These are phyloP conservation scores for Chaetomiaceae sp. DNA, from an alignment of 2,329 filamentous ascomycete genomes.

Conservation along the genomic window DNA sequence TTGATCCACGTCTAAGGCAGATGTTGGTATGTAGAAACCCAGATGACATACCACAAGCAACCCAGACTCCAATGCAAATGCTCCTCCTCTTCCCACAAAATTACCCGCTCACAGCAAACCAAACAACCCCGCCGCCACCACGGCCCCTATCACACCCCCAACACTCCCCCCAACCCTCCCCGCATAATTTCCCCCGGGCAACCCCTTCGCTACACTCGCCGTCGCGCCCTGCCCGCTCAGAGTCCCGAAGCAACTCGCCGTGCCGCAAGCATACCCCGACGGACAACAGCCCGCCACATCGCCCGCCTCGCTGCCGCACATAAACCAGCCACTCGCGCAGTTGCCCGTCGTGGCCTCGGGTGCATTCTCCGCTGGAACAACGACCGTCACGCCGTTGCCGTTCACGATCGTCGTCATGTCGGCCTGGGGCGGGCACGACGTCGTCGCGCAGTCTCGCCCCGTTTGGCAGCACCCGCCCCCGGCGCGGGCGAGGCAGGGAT, in stretches of 20 bases:
- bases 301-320: conserved; percentile 57
- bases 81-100: background rate
- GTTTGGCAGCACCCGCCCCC: conserved; percentile 84
- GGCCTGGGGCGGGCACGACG: conserved; percentile 63
- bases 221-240: conserved; percentile 44
- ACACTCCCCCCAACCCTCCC: background rate
- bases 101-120: background rate
- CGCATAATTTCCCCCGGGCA: conserved; percentile 33
- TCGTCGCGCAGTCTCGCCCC: conserved; percentile 76
- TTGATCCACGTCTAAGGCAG: too few relatives aligned
- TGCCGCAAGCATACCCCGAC: conserved; percentile 67
- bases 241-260: conserved; percentile 59
- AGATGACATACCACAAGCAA: background rate
- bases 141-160: conserved; percentile 1
- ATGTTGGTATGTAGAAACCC: too few relatives aligned
- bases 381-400: conserved; percentile 64
- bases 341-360: conserved; percentile 34
- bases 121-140: conserved; percentile 2
- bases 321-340: conserved; percentile 77
- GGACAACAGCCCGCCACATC: conserved; percentile 80
- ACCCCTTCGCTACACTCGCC: conserved; percentile 52
- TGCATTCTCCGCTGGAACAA: conserved; percentile 50
- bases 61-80: background rate
- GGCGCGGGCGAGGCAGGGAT: conserved; percentile 79
- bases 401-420: conserved; percentile 56